Evolutionary conservation across 129 eudicot genomes (phyloP).

Genomic region (Flaveria robusta): DNA sequence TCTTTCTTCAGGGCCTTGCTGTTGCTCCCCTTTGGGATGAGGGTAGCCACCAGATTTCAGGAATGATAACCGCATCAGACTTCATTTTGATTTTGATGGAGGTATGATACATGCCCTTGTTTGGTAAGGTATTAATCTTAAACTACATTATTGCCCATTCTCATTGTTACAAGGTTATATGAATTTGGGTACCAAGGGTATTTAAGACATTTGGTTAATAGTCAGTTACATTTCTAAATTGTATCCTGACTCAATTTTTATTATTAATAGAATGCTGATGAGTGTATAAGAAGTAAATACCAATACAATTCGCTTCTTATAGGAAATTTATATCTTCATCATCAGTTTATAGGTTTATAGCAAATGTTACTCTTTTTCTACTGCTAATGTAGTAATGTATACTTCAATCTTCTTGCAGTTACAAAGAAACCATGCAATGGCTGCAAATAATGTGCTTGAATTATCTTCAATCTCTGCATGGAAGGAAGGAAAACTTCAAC

Average conservation of each 20-base stretch:
- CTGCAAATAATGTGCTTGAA: not conserved
- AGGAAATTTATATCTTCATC: not conserved
- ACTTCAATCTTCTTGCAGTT: conserved; percentile 5
- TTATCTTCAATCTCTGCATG: conserved; percentile 41
- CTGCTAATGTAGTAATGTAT: not conserved
- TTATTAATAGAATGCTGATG: no score
- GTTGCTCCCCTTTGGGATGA: conserved; percentile 66
- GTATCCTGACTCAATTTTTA: not conserved
- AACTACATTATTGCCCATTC: not conserved
- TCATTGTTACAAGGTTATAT: not conserved
- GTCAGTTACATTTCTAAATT: conserved; percentile 26
- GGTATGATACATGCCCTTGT: conserved; percentile 7
- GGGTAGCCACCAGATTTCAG: conserved; percentile 40
- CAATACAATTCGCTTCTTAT: not conserved
- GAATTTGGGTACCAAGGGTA: conserved; percentile 1
- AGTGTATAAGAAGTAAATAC: not conserved
- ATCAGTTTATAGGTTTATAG: not conserved
- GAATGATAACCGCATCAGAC: conserved; percentile 68
- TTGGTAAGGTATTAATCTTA: not conserved
- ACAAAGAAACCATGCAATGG: conserved; percentile 13
- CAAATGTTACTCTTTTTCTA: not conserved
- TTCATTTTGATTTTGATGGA: conserved; percentile 37
- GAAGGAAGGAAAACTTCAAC: conserved; percentile 55
- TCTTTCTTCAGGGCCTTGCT: conserved; percentile 45
- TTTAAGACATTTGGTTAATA: not conserved